A percentile compares a stretch with the other conserved stretches of the same genome.
Conservation (phyloP, 208 protist species). For the Trypanosoma mega region DNA sequence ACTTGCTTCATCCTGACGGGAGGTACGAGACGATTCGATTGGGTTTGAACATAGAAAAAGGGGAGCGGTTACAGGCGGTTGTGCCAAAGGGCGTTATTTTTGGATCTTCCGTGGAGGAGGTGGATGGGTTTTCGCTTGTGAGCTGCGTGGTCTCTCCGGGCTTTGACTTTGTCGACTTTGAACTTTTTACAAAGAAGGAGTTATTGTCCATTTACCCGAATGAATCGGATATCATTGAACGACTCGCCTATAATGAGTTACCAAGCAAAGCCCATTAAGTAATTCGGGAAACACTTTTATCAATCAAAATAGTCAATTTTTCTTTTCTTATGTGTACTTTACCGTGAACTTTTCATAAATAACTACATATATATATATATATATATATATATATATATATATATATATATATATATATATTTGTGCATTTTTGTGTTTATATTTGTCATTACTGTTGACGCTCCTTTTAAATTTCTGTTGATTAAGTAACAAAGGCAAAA, state of each 20-base stretch:
- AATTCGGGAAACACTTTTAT: background rate
- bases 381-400: slow-evolving; percentile 19
- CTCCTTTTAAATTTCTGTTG: too few species aligned
- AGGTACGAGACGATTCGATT: slow-evolving; percentile 30
- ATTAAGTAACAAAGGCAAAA: too few species aligned
- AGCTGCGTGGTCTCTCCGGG: slow-evolving; percentile 54
- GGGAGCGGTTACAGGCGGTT: slow-evolving; percentile 48
- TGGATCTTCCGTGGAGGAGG: slow-evolving; percentile 32
- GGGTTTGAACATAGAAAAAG: slow-evolving; percentile 29
- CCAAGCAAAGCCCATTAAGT: slow-evolving; percentile 10
- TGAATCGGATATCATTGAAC: slow-evolving; percentile 39
- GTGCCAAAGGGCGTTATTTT: slow-evolving; percentile 47
- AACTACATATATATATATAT: slow-evolving; percentile 2
- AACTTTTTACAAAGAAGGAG: slow-evolving; percentile 52
- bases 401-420: too few species aligned
- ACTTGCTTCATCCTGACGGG: slow-evolving; percentile 34
- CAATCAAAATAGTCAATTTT: slow-evolving; percentile 4
- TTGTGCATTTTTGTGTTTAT: too few species aligned
- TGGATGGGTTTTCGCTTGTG: slow-evolving; percentile 36
- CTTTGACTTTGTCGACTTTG: slow-evolving; percentile 45
- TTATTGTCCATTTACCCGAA: slow-evolving; percentile 45
- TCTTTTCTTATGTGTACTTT: slow-evolving; percentile 5
- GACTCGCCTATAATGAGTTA: slow-evolving; percentile 46
- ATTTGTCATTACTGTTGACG: too few species aligned
- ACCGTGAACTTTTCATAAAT: too few species aligned